Percentiles rank a stretch among this genome's conserved stretches.
These are phyloP conservation scores for Lactarius indigo DNA, from an alignment of 768 basidiomycete genomes.

Conservation along the genomic window DNA sequence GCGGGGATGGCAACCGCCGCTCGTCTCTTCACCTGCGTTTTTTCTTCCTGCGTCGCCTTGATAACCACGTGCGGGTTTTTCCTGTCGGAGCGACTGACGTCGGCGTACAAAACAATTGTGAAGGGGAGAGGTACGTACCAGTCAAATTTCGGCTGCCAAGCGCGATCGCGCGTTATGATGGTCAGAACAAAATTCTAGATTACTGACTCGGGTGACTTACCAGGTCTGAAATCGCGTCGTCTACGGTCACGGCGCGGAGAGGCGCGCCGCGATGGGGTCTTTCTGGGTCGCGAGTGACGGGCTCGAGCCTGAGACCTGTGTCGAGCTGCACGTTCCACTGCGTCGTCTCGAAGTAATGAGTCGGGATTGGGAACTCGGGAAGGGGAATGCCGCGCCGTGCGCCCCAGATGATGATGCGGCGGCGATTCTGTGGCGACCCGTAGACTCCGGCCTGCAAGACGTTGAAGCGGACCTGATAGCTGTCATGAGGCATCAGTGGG, in stretches of 20 bases:
- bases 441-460: constrained; percentile 68
- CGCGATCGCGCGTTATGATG: neutral
- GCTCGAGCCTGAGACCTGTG: constrained; percentile 13
- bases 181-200: neutral
- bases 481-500: constrained; percentile 24
- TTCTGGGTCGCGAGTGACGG: constrained; percentile 8
- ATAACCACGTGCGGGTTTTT: constrained; percentile 48
- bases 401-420: constrained; percentile 66
- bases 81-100: neutral
- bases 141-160: constrained; percentile 57
- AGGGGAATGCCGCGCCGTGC: constrained; percentile 53
- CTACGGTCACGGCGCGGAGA: constrained; percentile 51
- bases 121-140: constrained; percentile 42
- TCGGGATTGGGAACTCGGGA: constrained; percentile 63
- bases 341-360: constrained; percentile 44
- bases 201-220: constrained; percentile 48
- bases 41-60: constrained; percentile 35
- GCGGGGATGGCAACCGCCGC: constrained; percentile 40
- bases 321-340: constrained; percentile 18
- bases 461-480: constrained; percentile 66
- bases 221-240: constrained; percentile 67
- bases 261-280: constrained; percentile 46
- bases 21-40: constrained; percentile 36
- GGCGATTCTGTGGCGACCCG: constrained; percentile 66
- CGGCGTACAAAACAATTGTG: no score